A percentile compares a stretch with the other conserved stretches of the same genome.
Conservation (phyloP, 2,329 filamentous ascomycete species). For the Dendryphion nanum region DNA sequence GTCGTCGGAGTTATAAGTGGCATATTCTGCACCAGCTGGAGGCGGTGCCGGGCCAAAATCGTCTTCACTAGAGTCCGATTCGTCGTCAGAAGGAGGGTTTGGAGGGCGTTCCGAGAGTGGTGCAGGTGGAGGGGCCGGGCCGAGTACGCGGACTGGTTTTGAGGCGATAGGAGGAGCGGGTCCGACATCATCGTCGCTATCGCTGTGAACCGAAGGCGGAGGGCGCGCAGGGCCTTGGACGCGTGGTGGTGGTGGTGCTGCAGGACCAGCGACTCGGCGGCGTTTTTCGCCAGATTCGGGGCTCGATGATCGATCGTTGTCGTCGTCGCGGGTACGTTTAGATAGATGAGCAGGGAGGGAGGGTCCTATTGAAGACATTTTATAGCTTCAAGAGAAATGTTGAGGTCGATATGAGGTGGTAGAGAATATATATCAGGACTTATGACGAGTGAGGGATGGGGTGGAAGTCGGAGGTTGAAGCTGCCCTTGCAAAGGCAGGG, state of each 20-base stretch:
- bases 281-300: conserved; percentile 50
- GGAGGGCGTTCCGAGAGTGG: conserved; percentile 46
- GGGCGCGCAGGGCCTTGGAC: conserved; percentile 54
- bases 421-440: neutral
- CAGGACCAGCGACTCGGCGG: conserved; percentile 54
- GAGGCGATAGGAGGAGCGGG: conserved; percentile 46
- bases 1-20: conserved; percentile 10
- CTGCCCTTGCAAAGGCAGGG: conserved; percentile 10
- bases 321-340: conserved; percentile 51
- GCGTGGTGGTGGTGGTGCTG: conserved; percentile 36
- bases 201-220: conserved; percentile 20
- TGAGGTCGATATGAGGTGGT: conserved; percentile 8
- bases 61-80: conserved; percentile 38
- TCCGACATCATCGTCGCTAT: conserved; percentile 25
- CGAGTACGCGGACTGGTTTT: conserved; percentile 44
- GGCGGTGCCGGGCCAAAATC: conserved; percentile 49
- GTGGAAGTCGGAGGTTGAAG: conserved; percentile 19
- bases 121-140: conserved; percentile 55
- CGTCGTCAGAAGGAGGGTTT: conserved; percentile 34
- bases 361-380: conserved; percentile 70
- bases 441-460: conserved; percentile 1
- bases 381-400: conserved; percentile 11
- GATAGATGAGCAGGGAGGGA: conserved; percentile 65
- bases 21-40: conserved; percentile 18
- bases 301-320: conserved; percentile 40